phyloP scores from a whole-genome alignment of 1,284 basidiomycete species.

The Violaceomyces palustris region DNA sequence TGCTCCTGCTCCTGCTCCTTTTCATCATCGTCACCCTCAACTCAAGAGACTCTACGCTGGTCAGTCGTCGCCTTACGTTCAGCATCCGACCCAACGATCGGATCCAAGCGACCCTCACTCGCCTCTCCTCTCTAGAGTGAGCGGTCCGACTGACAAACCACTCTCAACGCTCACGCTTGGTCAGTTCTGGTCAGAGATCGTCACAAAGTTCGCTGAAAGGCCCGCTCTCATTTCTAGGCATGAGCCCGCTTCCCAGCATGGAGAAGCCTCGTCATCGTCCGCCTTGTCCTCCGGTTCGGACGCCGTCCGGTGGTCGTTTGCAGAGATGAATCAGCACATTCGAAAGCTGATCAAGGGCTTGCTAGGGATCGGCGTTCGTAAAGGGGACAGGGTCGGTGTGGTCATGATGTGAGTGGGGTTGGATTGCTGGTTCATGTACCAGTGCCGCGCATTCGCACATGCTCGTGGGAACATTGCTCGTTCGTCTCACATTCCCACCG shows the following conservation, averaged over 20 bases:
- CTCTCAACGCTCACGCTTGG: constrained; percentile 64
- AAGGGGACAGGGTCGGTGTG: constrained; percentile 73
- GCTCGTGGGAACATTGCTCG: too few species aligned
- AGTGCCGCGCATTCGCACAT: neutral
- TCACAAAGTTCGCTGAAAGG: constrained; percentile 58
- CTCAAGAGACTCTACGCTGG: too few species aligned
- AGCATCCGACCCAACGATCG: constrained; percentile 10
- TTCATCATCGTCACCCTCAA: too few species aligned
- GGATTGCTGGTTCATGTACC: neutral
- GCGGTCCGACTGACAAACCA: constrained; percentile 62
- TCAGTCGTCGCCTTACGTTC: too few species aligned
- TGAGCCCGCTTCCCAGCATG: constrained; percentile 62
- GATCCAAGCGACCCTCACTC: constrained; percentile 2
- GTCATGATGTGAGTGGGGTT: constrained; percentile 60
- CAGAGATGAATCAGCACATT: constrained; percentile 66
- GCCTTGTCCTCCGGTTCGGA: constrained; percentile 50
- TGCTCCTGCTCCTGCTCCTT: too few species aligned
- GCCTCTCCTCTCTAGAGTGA: constrained; percentile 29
- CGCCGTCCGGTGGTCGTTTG: constrained; percentile 70
- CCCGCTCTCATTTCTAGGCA: constrained; percentile 66
- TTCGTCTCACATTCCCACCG: too few species aligned
- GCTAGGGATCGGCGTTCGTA: constrained; percentile 62
- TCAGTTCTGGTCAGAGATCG: constrained; percentile 63
- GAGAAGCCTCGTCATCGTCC: constrained; percentile 45
- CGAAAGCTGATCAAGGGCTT: constrained; percentile 68